Evolutionary conservation across 1,284 basidiomycete species (phyloP).

Genomic region (Marasmius sp.): DNA sequence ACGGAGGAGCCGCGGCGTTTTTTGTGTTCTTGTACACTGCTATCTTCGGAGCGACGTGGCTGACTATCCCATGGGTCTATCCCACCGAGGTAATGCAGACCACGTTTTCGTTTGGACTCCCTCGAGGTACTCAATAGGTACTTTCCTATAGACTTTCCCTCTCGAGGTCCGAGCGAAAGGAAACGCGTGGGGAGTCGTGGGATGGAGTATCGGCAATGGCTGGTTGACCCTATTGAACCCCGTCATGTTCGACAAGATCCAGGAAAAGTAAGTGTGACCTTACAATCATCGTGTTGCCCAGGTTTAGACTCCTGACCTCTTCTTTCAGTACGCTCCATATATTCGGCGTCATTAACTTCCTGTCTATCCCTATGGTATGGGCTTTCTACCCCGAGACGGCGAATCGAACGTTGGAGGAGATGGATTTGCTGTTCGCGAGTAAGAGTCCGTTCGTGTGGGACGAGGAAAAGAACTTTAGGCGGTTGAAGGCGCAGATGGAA

Average conservation of each 20-base stretch:
- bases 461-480: constrained; percentile 35
- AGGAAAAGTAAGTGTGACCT: constrained; percentile 27
- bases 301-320: constrained; percentile 6
- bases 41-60: constrained; percentile 53
- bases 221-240: constrained; percentile 33
- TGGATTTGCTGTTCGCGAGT: constrained; percentile 48
- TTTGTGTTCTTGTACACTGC: constrained; percentile 50
- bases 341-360: constrained; percentile 47
- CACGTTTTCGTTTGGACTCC: constrained; percentile 1
- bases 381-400: constrained; percentile 50
- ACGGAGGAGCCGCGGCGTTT: constrained; percentile 47
- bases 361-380: constrained; percentile 48
- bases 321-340: constrained; percentile 38
- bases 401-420: constrained; percentile 52
- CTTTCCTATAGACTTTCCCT: constrained; percentile 50
- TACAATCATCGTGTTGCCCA: background rate
- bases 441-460: constrained; percentile 47
- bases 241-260: constrained; percentile 36
- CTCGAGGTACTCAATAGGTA: background rate
- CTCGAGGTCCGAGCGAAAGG: constrained; percentile 60
- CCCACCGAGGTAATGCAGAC: constrained; percentile 25
- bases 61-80: constrained; percentile 56
- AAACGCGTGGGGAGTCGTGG: constrained; percentile 53
- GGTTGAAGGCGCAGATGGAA: constrained; percentile 22
- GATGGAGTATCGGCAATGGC: constrained; percentile 54